Evolutionary conservation across 2,329 filamentous ascomycete species (phyloP).

Genomic region (Penicillium sp.): DNA sequence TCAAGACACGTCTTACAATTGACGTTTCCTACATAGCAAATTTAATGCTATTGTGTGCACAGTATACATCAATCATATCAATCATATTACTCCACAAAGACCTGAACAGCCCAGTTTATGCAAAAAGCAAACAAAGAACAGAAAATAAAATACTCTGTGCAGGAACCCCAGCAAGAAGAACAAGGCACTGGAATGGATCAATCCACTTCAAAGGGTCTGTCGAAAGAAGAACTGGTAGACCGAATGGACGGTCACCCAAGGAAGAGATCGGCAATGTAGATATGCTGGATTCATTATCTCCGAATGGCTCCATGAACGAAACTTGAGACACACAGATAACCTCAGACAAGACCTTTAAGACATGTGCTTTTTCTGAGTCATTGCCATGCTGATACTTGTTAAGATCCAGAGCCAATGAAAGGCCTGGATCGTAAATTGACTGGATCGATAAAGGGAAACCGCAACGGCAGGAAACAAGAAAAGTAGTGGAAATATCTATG

Average conservation of each 20-base stretch:
- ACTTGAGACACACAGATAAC: constrained; percentile 6
- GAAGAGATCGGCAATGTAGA: background rate
- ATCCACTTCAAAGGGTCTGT: constrained; percentile 1
- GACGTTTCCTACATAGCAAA: background rate
- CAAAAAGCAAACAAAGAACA: constrained; percentile 6
- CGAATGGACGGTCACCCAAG: background rate
- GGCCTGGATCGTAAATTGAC: constrained; percentile 14
- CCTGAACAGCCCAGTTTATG: constrained; percentile 15
- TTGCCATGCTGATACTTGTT: constrained; percentile 29
- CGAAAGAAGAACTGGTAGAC: background rate
- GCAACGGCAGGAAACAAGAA: constrained; percentile 14
- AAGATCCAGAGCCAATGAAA: constrained; percentile 16
- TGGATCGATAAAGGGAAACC: constrained; percentile 16
- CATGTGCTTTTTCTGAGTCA: constrained; percentile 20
- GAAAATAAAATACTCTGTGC: constrained; percentile 1
- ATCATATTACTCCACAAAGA: constrained; percentile 15
- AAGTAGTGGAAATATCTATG: constrained; percentile 31
- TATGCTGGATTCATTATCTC: constrained; percentile 1
- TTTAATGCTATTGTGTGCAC: background rate
- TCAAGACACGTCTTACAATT: background rate
- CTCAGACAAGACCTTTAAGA: constrained; percentile 19
- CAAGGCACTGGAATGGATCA: constrained; percentile 5
- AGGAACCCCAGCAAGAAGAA: constrained; percentile 7
- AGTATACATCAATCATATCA: constrained; percentile 18
- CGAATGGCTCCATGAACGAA: background rate